These are phyloP conservation scores for Wickerhamiella allomyrinae DNA, from an alignment of 805 yeast genomes.

Conservation along the genomic window DNA sequence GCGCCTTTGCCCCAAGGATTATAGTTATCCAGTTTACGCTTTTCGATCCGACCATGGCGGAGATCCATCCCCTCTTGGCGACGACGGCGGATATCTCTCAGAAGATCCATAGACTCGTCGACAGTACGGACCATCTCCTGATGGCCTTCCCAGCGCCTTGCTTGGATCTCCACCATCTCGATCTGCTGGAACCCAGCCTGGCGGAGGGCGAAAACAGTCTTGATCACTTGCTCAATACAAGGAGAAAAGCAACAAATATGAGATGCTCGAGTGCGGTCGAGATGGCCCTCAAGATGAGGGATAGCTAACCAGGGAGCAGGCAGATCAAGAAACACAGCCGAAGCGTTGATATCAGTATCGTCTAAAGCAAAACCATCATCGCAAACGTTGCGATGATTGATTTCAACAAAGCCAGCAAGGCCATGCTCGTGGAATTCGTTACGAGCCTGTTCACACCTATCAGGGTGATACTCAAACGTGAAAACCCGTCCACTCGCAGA, in stretches of 20 bases:
- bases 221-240: conserved; percentile 91
- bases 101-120: conserved; percentile 64
- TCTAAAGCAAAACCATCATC: conserved; percentile 54
- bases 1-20: conserved; percentile 91
- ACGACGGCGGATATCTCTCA: conserved; percentile 65
- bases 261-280: conserved; percentile 35
- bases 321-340: conserved; percentile 71
- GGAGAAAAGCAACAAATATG: conserved; percentile 93
- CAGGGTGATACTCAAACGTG: conserved; percentile 85
- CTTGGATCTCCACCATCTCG: conserved; percentile 85
- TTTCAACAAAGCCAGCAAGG: conserved; percentile 39
- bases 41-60: conserved; percentile 17
- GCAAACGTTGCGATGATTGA: conserved; percentile 90
- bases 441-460: conserved; percentile 65
- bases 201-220: conserved; percentile 64
- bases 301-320: conserved; percentile 98
- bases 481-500: conserved; percentile 48
- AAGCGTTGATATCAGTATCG: conserved; percentile 29
- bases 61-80: conserved; percentile 35
- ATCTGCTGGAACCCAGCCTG: conserved; percentile 68
- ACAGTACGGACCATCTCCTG: conserved; percentile 73
- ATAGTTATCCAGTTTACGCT: conserved; percentile 24
- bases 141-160: conserved; percentile 77
- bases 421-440: conserved; percentile 65
- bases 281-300: conserved; percentile 39